These are phyloP conservation scores for Bruguiera gymnorhiza DNA, from an alignment of 345 rosid species.

Conservation along the genomic window DNA sequence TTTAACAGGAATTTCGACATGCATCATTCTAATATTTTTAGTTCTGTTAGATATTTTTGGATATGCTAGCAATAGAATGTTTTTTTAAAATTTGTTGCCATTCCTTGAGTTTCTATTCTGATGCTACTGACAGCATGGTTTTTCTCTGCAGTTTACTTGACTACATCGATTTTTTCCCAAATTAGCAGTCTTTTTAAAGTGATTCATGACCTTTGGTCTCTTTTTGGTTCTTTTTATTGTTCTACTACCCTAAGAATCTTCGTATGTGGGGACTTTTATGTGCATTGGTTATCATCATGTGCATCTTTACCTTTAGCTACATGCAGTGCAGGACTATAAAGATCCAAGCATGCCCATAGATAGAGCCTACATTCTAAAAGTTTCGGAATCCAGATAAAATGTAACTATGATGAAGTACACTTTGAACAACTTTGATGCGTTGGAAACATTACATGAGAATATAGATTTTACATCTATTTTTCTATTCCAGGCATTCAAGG, in stretches of 20 bases:
- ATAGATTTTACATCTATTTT: slow-evolving; percentile 8
- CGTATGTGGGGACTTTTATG: slow-evolving; percentile 2
- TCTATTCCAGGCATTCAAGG: slow-evolving; percentile 55
- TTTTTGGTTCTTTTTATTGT: slow-evolving; percentile 24
- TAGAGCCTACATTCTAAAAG: slow-evolving; percentile 17
- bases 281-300: slow-evolving; percentile 19
- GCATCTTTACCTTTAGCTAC: slow-evolving; percentile 18
- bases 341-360: slow-evolving; percentile 15
- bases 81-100: neutral
- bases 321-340: slow-evolving; percentile 12
- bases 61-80: too few species aligned
- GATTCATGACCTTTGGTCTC: slow-evolving; percentile 21
- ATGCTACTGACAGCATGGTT: slow-evolving; percentile 8
- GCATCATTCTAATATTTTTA: neutral
- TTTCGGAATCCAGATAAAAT: slow-evolving; percentile 17
- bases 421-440: slow-evolving; percentile 7
- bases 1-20: neutral
- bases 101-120: slow-evolving; percentile 3
- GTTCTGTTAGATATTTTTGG: neutral
- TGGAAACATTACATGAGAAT: neutral
- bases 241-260: slow-evolving; percentile 18
- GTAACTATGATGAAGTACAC: slow-evolving; percentile 1
- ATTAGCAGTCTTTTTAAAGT: slow-evolving; percentile 24
- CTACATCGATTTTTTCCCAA: slow-evolving; percentile 11
- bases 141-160: slow-evolving; percentile 24